A percentile compares a stretch with the other conserved stretches of the same genome.
Conservation (phyloP, 148 eudicot genomes). For the Gaultheria prostrata region DNA sequence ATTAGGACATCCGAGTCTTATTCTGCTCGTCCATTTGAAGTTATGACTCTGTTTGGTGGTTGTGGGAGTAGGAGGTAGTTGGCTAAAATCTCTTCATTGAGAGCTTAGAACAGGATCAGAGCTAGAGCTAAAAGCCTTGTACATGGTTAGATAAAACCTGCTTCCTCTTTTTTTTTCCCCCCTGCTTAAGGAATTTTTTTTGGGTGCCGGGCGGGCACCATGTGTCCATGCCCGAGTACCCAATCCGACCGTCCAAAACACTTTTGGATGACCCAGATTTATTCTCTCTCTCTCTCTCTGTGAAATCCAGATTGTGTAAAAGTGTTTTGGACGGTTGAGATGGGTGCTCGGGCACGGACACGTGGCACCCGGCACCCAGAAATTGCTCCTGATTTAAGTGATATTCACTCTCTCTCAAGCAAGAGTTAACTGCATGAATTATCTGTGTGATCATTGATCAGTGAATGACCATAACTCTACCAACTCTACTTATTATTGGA, state of each 20-base stretch:
- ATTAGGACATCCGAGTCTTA: background rate
- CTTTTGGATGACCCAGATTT: too few species aligned
- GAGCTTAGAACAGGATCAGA: conserved; percentile 1
- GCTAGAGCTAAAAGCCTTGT: background rate
- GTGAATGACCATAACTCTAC: background rate
- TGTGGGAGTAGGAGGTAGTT: background rate
- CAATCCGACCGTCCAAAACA: too few species aligned
- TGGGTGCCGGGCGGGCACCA: background rate
- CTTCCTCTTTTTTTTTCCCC: background rate
- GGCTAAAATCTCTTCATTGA: background rate
- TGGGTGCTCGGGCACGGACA: too few species aligned
- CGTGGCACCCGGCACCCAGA: too few species aligned
- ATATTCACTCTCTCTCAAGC: background rate
- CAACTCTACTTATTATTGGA: background rate
- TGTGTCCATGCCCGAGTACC: too few species aligned
- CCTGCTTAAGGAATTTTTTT: background rate
- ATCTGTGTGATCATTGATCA: background rate
- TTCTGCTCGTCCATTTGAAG: background rate
- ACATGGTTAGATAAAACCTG: background rate
- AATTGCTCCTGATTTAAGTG: background rate
- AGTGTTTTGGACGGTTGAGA: too few species aligned
- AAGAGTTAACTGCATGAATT: background rate
- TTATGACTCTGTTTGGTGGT: background rate
- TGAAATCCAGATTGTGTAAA: too few species aligned
- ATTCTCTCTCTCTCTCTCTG: too few species aligned